phyloP scores from a whole-genome alignment of 495 filamentous ascomycete genomes.

The Talaromyces liani region DNA sequence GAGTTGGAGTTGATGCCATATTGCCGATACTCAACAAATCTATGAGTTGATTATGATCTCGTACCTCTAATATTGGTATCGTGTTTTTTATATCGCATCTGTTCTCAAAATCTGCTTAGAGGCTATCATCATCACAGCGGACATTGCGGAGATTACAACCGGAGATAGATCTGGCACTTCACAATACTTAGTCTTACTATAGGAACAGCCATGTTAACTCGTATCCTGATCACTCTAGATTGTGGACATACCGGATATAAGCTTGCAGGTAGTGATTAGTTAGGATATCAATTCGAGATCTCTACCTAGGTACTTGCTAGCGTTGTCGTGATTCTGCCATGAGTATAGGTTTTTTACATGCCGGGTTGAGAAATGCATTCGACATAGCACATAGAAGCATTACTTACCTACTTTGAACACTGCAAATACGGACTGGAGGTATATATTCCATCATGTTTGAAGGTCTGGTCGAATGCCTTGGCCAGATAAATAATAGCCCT shows the following conservation, averaged over 20 bases:
- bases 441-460: too few relatives aligned
- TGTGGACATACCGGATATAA: neutral
- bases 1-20: neutral
- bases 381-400: too few relatives aligned
- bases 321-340: too few relatives aligned
- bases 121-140: neutral
- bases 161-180: neutral
- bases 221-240: neutral
- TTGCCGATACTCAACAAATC: neutral
- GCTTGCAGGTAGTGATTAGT: too few relatives aligned
- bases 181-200: neutral
- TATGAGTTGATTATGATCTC: neutral
- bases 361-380: too few relatives aligned
- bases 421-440: too few relatives aligned
- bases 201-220: neutral
- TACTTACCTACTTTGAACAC: neutral
- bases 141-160: neutral
- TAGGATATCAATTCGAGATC: too few relatives aligned
- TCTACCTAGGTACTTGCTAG: too few relatives aligned
- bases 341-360: too few relatives aligned
- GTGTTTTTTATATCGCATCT: neutral
- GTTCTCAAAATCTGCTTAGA: too few relatives aligned
- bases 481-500: too few relatives aligned
- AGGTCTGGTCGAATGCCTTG: too few relatives aligned
- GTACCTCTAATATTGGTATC: neutral